Conservation (phyloP, 176 grass and related monocot species). For the Avena sativa region DNA sequence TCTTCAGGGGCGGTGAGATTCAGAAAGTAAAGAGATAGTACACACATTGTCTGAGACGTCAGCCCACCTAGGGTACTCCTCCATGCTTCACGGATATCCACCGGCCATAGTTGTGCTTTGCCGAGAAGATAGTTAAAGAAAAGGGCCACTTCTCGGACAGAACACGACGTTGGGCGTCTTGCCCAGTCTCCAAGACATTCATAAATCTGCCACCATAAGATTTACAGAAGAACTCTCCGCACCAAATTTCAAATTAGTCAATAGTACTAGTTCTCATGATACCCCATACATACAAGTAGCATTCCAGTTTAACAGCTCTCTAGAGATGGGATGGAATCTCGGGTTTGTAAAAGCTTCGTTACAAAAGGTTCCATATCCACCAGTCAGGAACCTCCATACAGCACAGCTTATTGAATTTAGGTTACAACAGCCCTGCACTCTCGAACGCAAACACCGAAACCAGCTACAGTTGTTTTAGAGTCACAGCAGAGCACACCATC, state of each 20-base stretch:
- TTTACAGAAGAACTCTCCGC: neutral
- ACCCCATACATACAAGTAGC: neutral
- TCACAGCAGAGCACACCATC: neutral
- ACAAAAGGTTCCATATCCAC: neutral
- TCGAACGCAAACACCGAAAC: neutral
- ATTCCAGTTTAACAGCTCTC: slow-evolving; percentile 9
- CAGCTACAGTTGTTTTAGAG: slow-evolving; percentile 9
- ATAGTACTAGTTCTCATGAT: neutral
- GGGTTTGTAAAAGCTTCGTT: neutral
- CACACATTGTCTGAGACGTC: no score
- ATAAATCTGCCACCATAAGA: neutral
- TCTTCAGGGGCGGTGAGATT: no score
- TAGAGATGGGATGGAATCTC: neutral
- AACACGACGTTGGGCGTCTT: neutral
- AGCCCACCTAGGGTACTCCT: no score
- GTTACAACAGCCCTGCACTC: neutral
- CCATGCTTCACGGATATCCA: no score
- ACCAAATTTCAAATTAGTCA: neutral
- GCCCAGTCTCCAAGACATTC: neutral
- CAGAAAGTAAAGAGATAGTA: no score
- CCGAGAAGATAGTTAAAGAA: no score
- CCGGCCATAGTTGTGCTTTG: no score
- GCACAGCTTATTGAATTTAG: slow-evolving; percentile 10
- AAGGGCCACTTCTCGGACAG: no score
- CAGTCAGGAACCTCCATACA: slow-evolving; percentile 13